phyloP scores from a whole-genome alignment of 2,329 filamentous ascomycete genomes.

The Alternaria incomplexa region DNA sequence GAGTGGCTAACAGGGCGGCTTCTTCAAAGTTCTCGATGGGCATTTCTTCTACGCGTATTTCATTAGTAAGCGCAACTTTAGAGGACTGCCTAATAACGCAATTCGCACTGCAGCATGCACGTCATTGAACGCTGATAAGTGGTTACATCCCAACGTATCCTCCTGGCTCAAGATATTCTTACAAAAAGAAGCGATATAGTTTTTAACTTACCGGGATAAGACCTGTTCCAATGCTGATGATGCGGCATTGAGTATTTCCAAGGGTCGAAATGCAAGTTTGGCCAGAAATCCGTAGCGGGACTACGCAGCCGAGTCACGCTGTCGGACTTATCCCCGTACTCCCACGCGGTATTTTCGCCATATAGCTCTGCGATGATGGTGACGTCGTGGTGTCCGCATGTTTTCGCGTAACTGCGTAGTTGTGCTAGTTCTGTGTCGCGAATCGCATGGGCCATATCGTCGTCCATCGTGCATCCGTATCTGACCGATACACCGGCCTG shows the following conservation, averaged over 20 bases:
- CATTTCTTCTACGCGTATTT: background rate
- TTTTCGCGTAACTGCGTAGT: background rate
- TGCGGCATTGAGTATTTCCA: background rate
- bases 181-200: background rate
- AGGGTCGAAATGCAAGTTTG: conserved; percentile 1
- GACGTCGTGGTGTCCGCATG: background rate
- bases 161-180: background rate
- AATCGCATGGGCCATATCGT: background rate
- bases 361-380: conserved; percentile 1
- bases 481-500: background rate
- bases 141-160: background rate
- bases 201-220: background rate
- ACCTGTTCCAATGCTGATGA: background rate
- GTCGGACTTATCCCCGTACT: background rate
- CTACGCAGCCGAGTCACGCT: conserved; percentile 1
- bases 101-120: background rate
- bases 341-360: conserved; percentile 1
- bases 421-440: background rate
- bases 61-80: background rate
- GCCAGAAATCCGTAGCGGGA: conserved; percentile 5
- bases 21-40: background rate
- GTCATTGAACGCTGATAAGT: background rate
- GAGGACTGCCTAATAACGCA: background rate
- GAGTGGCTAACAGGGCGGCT: background rate
- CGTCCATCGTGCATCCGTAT: background rate